Conservation (phyloP, 1,139 yeast species). For the Taphrina communis region DNA sequence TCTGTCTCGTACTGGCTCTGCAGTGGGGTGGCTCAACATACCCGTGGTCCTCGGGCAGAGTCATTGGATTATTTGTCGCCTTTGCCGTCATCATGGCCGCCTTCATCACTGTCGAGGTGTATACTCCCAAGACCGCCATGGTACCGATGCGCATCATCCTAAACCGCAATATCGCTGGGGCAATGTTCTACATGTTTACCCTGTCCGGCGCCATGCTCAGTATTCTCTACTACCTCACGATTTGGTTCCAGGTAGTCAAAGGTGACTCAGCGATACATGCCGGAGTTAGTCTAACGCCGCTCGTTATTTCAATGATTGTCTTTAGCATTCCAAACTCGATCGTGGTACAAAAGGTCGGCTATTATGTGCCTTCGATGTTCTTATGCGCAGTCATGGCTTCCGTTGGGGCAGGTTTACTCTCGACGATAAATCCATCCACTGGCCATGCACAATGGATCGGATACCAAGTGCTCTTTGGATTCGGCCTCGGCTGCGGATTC, state of each 20-base stretch:
- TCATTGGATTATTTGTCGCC: conserved; percentile 60
- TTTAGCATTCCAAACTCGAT: conserved; percentile 59
- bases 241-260: conserved; percentile 63
- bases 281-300: conserved; percentile 64
- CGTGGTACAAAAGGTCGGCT: conserved; percentile 57
- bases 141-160: conserved; percentile 57
- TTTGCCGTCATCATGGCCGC: conserved; percentile 58
- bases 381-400: conserved; percentile 57
- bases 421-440: conserved; percentile 55
- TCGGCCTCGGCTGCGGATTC: conserved; percentile 61
- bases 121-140: conserved; percentile 57
- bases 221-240: conserved; percentile 57
- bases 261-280: conserved; percentile 60
- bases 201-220: conserved; percentile 59
- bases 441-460: conserved; percentile 57
- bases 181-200: conserved; percentile 51
- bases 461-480: conserved; percentile 60
- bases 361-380: conserved; percentile 59
- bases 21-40: conserved; percentile 60
- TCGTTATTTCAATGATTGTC: conserved; percentile 60
- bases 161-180: conserved; percentile 53
- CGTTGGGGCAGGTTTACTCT: conserved; percentile 61
- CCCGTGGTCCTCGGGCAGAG: conserved; percentile 63
- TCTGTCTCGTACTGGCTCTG: conserved; percentile 58
- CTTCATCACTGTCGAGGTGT: conserved; percentile 60